Conservation (phyloP, 2,329 filamentous ascomycete genomes). For the Rhynchosporium agropyri region DNA sequence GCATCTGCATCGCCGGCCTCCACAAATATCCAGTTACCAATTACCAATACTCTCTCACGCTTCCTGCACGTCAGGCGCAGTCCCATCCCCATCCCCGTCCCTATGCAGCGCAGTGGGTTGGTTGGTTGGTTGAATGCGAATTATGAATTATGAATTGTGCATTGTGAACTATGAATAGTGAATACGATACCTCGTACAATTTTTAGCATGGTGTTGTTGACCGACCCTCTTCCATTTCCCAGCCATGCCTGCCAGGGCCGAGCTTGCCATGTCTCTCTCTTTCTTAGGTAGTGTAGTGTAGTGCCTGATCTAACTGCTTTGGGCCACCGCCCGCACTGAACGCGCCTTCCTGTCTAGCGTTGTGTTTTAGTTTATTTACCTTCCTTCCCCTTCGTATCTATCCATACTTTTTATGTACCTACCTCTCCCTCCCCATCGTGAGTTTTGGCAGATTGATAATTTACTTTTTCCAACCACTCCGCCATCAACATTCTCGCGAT, state of each 20-base stretch:
- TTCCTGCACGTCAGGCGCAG: slow-evolving; percentile 1
- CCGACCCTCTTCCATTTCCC: too few relatives aligned
- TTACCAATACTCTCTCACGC: too few relatives aligned
- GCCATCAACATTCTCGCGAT: slow-evolving; percentile 13
- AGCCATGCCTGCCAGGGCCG: not conserved
- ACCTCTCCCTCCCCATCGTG: not conserved
- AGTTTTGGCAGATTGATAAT: not conserved
- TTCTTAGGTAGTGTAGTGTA: not conserved
- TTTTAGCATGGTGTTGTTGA: slow-evolving; percentile 11
- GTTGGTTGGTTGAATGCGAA: not conserved
- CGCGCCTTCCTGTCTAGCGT: not conserved
- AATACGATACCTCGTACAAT: not conserved
- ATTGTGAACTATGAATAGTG: not conserved
- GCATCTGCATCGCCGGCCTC: too few relatives aligned
- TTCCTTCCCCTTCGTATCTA: not conserved
- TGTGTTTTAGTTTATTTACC: slow-evolving; percentile 16
- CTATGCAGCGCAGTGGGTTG: too few relatives aligned
- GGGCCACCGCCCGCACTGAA: not conserved
- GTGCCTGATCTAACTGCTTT: not conserved
- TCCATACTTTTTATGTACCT: not conserved
- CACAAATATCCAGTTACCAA: too few relatives aligned
- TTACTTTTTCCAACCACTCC: slow-evolving; percentile 1
- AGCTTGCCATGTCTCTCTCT: not conserved
- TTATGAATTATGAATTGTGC: not conserved
- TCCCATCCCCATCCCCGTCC: not conserved